Conservation (phyloP, 768 basidiomycete species). For the Boletus patriciae region DNA sequence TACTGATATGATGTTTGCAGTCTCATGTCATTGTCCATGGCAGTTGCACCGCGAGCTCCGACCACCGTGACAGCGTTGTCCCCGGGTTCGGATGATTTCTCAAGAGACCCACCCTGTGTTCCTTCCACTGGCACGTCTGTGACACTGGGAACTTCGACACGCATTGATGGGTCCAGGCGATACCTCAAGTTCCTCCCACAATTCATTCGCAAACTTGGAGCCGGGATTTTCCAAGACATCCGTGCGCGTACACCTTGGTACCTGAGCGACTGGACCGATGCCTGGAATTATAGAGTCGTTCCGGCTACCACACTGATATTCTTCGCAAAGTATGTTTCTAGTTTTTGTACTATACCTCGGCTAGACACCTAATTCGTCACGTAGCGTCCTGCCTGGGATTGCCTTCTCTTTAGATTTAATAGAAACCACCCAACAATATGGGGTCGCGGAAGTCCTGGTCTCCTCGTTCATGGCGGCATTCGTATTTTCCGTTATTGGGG, state of each 20-base stretch:
- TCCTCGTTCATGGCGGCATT: slow-evolving; percentile 89
- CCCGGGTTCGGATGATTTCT: not conserved
- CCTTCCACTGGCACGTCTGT: slow-evolving; percentile 4
- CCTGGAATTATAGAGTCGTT: slow-evolving; percentile 87
- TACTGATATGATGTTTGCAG: no score
- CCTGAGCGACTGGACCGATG: slow-evolving; percentile 84
- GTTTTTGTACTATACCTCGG: not conserved
- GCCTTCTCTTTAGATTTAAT: slow-evolving; percentile 92
- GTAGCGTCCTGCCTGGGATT: slow-evolving; percentile 82
- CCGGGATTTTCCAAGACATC: slow-evolving; percentile 73
- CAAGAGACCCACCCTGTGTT: not conserved
- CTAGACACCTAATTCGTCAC: not conserved
- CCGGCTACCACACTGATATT: slow-evolving; percentile 86
- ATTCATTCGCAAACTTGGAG: slow-evolving; percentile 39
- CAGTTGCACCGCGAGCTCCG: not conserved
- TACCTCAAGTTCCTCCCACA: not conserved
- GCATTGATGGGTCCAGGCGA: not conserved
- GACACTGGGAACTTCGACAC: not conserved
- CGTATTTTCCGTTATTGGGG: slow-evolving; percentile 82
- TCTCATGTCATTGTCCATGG: not conserved
- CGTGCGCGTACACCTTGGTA: slow-evolving; percentile 76
- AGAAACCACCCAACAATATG: slow-evolving; percentile 87
- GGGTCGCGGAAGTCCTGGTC: slow-evolving; percentile 81
- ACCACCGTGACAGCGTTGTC: not conserved
- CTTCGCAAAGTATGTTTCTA: slow-evolving; percentile 68